phyloP scores from a whole-genome alignment of 2,329 filamentous ascomycete species.

The Diaporthe australafricana region DNA sequence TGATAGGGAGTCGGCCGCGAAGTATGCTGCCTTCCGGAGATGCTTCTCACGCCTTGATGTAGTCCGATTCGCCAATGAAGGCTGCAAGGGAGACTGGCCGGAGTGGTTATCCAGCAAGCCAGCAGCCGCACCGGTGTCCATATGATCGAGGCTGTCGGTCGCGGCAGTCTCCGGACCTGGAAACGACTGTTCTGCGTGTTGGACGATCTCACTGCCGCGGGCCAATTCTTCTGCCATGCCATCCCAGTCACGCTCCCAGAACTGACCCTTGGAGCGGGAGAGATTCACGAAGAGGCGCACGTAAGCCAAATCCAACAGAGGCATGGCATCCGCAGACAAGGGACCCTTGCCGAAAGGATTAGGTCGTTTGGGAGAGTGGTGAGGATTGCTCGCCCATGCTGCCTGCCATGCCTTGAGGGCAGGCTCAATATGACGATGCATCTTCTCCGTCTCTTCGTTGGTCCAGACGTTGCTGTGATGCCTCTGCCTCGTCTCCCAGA shows the following conservation, averaged over 20 bases:
- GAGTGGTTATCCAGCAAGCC: conserved; percentile 64
- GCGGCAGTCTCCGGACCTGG: conserved; percentile 53
- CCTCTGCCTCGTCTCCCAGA: conserved; percentile 95
- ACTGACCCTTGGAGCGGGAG: conserved; percentile 90
- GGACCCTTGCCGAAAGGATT: conserved; percentile 86
- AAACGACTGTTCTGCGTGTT: conserved; percentile 73
- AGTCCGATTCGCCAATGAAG: conserved; percentile 51
- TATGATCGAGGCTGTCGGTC: conserved; percentile 23
- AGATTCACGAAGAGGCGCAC: conserved; percentile 93
- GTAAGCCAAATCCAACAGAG: conserved; percentile 90
- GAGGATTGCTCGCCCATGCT: conserved; percentile 88
- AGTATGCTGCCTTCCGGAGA: conserved; percentile 93
- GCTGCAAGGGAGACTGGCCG: conserved; percentile 57
- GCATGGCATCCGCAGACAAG: conserved; percentile 90
- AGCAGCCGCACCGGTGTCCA: conserved; percentile 57
- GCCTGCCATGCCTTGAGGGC: conserved; percentile 94
- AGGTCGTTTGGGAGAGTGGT: conserved; percentile 85
- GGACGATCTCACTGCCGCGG: conserved; percentile 78
- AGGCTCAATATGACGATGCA: conserved; percentile 95
- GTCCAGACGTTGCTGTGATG: conserved; percentile 93
- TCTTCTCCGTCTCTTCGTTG: conserved; percentile 90
- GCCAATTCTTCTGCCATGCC: conserved; percentile 90
- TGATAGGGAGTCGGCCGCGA: conserved; percentile 89
- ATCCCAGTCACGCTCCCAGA: conserved; percentile 95
- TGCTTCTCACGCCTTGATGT: conserved; percentile 85